Conservation (phyloP, 2,329 filamentous ascomycete genomes). For the Colletotrichum spaethianum region DNA sequence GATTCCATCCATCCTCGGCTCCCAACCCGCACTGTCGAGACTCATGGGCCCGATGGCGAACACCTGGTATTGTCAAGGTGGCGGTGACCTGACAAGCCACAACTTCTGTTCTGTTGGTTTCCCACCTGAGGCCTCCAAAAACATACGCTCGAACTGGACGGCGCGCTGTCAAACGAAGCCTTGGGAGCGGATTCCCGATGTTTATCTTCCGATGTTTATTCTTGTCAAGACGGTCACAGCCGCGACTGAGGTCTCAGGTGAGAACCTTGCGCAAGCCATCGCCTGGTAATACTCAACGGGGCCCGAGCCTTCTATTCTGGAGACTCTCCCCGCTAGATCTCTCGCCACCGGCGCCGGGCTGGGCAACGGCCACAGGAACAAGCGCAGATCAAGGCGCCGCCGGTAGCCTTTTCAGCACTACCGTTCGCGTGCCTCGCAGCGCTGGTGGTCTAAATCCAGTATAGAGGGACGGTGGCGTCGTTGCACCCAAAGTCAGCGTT, state of each 20-base stretch:
- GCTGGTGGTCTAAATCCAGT: background rate
- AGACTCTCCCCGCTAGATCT: conserved; percentile 20
- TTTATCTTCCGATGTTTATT: conserved; percentile 21
- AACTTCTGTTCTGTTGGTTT: conserved; percentile 8
- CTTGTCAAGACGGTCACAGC: conserved; percentile 6
- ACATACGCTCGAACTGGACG: background rate
- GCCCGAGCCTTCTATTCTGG: conserved; percentile 16
- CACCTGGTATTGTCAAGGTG: background rate
- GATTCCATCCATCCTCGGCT: background rate
- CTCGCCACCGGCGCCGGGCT: conserved; percentile 6
- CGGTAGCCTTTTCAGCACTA: background rate
- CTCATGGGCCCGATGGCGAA: conserved; percentile 3
- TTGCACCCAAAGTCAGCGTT: conserved; percentile 4
- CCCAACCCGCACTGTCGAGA: background rate
- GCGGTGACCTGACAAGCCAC: conserved; percentile 17
- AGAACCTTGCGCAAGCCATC: conserved; percentile 33
- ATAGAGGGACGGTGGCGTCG: conserved; percentile 19
- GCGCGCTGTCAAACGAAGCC: conserved; percentile 36
- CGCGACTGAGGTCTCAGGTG: conserved; percentile 37
- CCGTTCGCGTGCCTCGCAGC: conserved; percentile 11
- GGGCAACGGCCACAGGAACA: conserved; percentile 9
- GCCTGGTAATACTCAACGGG: conserved; percentile 14
- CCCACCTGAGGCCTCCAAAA: conserved; percentile 28
- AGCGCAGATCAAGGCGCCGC: conserved; percentile 22
- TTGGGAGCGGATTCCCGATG: background rate